phyloP scores from a whole-genome alignment of 768 basidiomycete species.

The Pleurotus giganteus region DNA sequence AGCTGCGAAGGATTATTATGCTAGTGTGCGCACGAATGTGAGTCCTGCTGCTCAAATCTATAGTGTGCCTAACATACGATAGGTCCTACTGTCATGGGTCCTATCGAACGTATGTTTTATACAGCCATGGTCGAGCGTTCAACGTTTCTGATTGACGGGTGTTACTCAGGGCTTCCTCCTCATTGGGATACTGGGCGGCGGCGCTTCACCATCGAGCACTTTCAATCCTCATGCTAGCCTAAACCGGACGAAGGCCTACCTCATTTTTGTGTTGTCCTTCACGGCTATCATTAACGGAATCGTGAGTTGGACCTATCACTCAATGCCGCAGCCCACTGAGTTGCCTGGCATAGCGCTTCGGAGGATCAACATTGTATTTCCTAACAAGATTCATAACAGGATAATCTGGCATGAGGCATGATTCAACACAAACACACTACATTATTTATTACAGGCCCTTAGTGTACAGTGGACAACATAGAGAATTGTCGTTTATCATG shows the following conservation, averaged over 20 bases:
- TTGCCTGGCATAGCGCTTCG: conserved; percentile 24
- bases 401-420: conserved; percentile 4
- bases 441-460: conserved; percentile 13
- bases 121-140: background rate
- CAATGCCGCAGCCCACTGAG: conserved; percentile 1
- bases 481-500: conserved; percentile 21
- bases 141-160: background rate
- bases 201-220: conserved; percentile 51
- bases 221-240: conserved; percentile 50
- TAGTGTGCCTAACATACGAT: background rate
- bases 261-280: conserved; percentile 78
- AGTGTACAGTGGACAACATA: conserved; percentile 2
- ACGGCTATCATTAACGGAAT: conserved; percentile 77
- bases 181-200: conserved; percentile 59
- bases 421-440: conserved; percentile 10
- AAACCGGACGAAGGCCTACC: conserved; percentile 67
- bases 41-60: conserved; percentile 1
- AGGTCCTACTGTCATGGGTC: conserved; percentile 79
- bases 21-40: conserved; percentile 81
- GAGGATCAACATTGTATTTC: conserved; percentile 29
- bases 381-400: conserved; percentile 26
- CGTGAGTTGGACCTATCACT: conserved; percentile 23
- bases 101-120: conserved; percentile 66
- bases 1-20: conserved; percentile 83
- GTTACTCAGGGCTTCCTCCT: conserved; percentile 42